Percentiles rank a stretch among this genome's conserved stretches.
Evolutionary conservation across 441 rosid genomes (phyloP).

Genomic region (Raphanus hybrid): DNA sequence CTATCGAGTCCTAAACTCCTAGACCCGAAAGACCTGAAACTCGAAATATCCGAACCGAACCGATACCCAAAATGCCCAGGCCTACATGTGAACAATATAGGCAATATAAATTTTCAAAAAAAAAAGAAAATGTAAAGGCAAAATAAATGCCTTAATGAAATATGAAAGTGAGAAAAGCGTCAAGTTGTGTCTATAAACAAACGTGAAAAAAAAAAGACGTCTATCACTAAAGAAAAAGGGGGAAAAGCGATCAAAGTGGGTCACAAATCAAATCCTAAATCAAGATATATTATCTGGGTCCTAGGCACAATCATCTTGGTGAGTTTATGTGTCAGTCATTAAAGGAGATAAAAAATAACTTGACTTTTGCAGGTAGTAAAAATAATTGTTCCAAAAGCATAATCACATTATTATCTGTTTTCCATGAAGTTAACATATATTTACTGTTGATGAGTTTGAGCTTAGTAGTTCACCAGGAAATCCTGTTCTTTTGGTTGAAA

Average conservation of each 20-base stretch:
- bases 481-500: conserved; percentile 10
- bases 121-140: background rate
- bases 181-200: conserved; percentile 34
- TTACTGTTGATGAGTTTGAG: conserved; percentile 14
- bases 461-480: conserved; percentile 3
- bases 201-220: conserved; percentile 33
- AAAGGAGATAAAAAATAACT: background rate
- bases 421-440: background rate
- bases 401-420: conserved; percentile 2
- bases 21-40: no score
- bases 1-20: no score
- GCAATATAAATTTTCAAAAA: background rate
- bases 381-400: conserved; percentile 10
- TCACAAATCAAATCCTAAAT: conserved; percentile 39
- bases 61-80: no score
- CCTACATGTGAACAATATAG: conserved; percentile 23
- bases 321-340: conserved; percentile 30
- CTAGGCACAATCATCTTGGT: conserved; percentile 40
- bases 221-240: conserved; percentile 39
- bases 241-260: conserved; percentile 41
- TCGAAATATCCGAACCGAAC: no score
- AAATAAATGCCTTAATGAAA: conserved; percentile 21
- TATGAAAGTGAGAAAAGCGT: conserved; percentile 13
- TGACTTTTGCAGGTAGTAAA: conserved; percentile 24
- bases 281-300: conserved; percentile 39